phyloP scores from a whole-genome alignment of 2,329 filamentous ascomycete genomes.

The Huntiella abstrusa region DNA sequence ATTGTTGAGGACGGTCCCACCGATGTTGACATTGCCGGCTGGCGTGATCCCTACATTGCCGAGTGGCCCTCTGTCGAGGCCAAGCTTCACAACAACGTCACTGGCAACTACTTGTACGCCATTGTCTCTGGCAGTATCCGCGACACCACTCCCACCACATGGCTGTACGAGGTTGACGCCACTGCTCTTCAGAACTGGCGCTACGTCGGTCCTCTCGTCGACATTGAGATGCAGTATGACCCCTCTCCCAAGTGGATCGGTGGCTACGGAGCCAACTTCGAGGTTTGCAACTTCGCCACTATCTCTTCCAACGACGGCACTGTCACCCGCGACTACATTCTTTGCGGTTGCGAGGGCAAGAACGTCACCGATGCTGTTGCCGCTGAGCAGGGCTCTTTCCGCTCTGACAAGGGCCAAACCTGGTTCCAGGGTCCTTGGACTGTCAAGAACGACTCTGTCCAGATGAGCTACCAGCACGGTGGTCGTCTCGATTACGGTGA shows the following conservation, averaged over 20 bases:
- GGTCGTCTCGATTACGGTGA: slow-evolving; percentile 13
- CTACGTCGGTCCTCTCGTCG: slow-evolving; percentile 11
- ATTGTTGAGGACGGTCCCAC: slow-evolving; percentile 13
- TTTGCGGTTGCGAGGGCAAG: slow-evolving; percentile 8
- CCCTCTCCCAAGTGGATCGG: slow-evolving; percentile 9
- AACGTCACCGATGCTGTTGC: background rate
- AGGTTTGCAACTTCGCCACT: slow-evolving; percentile 10
- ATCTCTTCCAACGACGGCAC: background rate
- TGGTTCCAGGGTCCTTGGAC: slow-evolving; percentile 5
- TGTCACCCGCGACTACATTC: slow-evolving; percentile 4
- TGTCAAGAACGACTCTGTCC: slow-evolving; percentile 1
- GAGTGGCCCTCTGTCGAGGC: slow-evolving; percentile 13
- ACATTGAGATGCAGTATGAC: slow-evolving; percentile 4
- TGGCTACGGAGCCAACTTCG: slow-evolving; percentile 7
- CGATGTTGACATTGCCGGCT: slow-evolving; percentile 14
- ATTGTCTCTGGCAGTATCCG: slow-evolving; percentile 20
- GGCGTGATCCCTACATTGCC: slow-evolving; percentile 16
- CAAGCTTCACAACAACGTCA: slow-evolving; percentile 10
- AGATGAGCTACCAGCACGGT: slow-evolving; percentile 5
- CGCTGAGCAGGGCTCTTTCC: slow-evolving; percentile 2
- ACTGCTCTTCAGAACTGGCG: slow-evolving; percentile 13
- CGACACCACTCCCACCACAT: slow-evolving; percentile 12
- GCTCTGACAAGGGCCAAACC: slow-evolving; percentile 6
- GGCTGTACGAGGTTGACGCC: slow-evolving; percentile 13
- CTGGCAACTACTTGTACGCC: slow-evolving; percentile 19